These are phyloP conservation scores for Epichloe amarillans DNA, from an alignment of 2,329 filamentous ascomycete genomes.

Conservation along the genomic window DNA sequence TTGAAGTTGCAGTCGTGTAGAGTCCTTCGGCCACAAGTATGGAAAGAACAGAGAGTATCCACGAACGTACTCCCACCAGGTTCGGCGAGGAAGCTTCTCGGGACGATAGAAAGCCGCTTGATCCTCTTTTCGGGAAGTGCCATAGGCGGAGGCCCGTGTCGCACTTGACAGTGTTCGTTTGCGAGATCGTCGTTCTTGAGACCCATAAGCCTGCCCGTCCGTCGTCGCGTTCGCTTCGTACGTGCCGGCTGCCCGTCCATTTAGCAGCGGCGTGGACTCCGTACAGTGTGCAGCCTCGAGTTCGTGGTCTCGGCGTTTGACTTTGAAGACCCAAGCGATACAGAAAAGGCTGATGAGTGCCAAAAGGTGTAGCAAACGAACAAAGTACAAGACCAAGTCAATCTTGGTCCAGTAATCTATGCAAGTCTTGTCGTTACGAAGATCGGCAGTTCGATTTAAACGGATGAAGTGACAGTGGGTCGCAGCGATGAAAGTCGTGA, in stretches of 20 bases:
- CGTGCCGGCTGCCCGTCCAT: conserved; percentile 21
- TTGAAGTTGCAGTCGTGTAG: conserved; percentile 56
- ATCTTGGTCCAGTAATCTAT: conserved; percentile 30
- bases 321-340: conserved; percentile 28
- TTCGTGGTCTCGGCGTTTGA: conserved; percentile 23
- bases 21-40: conserved; percentile 88
- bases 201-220: conserved; percentile 12
- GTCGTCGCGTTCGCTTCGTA: conserved; percentile 23
- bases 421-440: conserved; percentile 16
- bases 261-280: conserved; percentile 53
- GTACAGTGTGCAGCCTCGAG: conserved; percentile 28
- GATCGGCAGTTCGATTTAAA: conserved; percentile 15
- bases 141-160: conserved; percentile 19
- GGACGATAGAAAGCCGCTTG: conserved; percentile 80
- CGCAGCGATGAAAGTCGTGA: conserved; percentile 55
- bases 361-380: conserved; percentile 55
- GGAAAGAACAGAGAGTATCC: conserved; percentile 92
- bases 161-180: conserved; percentile 26
- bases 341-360: conserved; percentile 38
- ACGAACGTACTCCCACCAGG: conserved; percentile 91
- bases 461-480: conserved; percentile 50
- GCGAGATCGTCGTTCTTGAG: conserved; percentile 17
- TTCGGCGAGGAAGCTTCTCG: conserved; percentile 70
- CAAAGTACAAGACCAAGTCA: conserved; percentile 52
- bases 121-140: conserved; percentile 35